Evolutionary conservation across 179 eudicot genomes (phyloP).

Genomic region (Beta corolliflora): DNA sequence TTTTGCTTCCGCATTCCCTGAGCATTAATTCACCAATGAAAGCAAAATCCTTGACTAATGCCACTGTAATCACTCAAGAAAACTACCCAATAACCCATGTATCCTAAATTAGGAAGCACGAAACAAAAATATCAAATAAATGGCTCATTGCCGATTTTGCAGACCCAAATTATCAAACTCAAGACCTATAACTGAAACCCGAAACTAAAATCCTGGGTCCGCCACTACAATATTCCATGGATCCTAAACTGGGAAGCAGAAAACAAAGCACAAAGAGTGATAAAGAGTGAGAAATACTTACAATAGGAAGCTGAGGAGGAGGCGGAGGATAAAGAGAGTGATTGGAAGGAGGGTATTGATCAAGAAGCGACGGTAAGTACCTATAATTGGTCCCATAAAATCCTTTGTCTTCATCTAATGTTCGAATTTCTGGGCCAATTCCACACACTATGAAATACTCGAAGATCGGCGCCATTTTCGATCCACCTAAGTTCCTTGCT

Average conservation of each 20-base stretch:
- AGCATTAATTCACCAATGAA: neutral
- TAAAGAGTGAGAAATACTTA: conserved; percentile 21
- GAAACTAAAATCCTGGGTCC: neutral
- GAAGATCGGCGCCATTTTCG: conserved; percentile 62
- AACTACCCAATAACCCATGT: neutral
- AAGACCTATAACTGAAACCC: too few relatives aligned
- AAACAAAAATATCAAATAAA: neutral
- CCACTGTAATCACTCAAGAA: neutral
- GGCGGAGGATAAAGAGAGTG: conserved; percentile 79
- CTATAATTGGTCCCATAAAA: conserved; percentile 62
- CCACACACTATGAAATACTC: conserved; percentile 98
- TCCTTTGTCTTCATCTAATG: conserved; percentile 71
- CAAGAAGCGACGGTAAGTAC: conserved; percentile 73
- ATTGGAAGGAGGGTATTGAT: conserved; percentile 77
- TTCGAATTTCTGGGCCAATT: conserved; percentile 85
- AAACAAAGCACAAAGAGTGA: neutral
- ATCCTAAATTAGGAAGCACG: too few relatives aligned
- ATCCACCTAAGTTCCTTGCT: neutral
- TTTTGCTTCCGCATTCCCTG: too few relatives aligned
- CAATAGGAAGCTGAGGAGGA: conserved; percentile 93
- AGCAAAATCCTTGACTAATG: neutral
- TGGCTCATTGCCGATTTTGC: too few relatives aligned
- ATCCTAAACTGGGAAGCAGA: neutral
- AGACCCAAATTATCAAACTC: too few relatives aligned
- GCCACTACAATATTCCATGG: neutral